These are phyloP conservation scores for Tuber calosporum DNA, from an alignment of 495 filamentous ascomycete genomes.

Conservation along the genomic window DNA sequence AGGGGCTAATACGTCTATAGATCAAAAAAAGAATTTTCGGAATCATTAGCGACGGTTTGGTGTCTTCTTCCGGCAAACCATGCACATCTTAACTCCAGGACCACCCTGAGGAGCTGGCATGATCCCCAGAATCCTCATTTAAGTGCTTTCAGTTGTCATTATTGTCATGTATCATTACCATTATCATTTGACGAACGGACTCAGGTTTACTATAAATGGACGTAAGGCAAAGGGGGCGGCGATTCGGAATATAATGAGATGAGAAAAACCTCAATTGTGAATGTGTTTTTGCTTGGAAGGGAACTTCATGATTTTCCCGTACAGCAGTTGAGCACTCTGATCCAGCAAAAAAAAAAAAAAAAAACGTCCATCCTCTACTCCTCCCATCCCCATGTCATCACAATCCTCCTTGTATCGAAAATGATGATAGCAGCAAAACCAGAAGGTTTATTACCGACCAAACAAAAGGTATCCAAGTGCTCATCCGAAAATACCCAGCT, in stretches of 20 bases:
- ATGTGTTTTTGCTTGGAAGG: background rate
- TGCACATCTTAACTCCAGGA: background rate
- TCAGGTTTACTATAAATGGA: conserved; percentile 4
- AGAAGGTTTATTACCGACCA: conserved; percentile 89
- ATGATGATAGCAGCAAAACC: conserved; percentile 85
- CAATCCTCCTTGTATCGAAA: conserved; percentile 89
- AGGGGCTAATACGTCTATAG: conserved; percentile 21
- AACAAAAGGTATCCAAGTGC: conserved; percentile 91
- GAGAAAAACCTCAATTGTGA: background rate
- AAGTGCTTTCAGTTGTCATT: background rate
- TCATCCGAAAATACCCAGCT: conserved; percentile 75
- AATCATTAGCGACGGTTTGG: conserved; percentile 25
- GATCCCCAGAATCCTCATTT: background rate
- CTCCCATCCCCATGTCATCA: conserved; percentile 44
- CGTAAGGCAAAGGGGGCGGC: conserved; percentile 9
- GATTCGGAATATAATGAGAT: conserved; percentile 50
- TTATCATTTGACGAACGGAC: conserved; percentile 5
- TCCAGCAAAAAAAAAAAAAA: background rate
- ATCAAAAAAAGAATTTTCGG: conserved; percentile 43
- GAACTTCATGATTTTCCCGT: background rate
- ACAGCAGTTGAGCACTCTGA: background rate
- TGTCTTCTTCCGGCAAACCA: background rate
- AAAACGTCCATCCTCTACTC: background rate
- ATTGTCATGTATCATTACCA: conserved; percentile 9
- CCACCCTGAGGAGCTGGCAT: background rate